Base-by-base conservation (phyloP, 352 stramenopile species). In the Pythium folliculosum region DNA sequence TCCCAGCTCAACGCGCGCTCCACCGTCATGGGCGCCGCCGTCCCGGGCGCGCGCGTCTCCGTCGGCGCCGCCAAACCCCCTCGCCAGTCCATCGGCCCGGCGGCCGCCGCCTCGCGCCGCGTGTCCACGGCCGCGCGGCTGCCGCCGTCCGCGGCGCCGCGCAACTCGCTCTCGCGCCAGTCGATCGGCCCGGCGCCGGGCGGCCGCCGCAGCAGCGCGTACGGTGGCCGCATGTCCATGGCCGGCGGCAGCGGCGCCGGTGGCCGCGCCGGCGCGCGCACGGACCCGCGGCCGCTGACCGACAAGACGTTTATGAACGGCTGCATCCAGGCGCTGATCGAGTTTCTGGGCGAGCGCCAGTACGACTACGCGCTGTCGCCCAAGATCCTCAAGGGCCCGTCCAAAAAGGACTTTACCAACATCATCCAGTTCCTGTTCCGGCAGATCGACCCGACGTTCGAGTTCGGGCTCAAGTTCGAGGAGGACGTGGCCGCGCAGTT, bases 381-480 rank as follows among this genome's bases (percentile, higher is more conserved):
- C 6, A 97, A 98, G 64, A 86, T 96, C 47, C 78, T 99, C 19
- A 87, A 88, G 19, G 84, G 91, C 4, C 97, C 97, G 5, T 98
- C 95, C 17, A 97, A 96, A 44, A 98, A 98, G 65, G 97, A 99
- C 70, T 99, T 99, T 71, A 88, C 86, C 65, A 95, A 98, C 70
- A 98, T 99, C 63, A 86, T 99, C 58, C 87, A 92, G 22, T 99
- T 99, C 69, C 76, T 99, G 32, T 97, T 99, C 60, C 82, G 92
- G 13, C 80, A 95, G 53, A 72, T 99, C 22, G 97, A 99, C 72
- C 83, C 91, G n/a, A 97, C 81, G 51, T 95, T 94, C 58, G 77
- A 86, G 62, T 91, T 93, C 57, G 77, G 78, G 10, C 43, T 74
- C 58, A 92, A 93, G 63, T 83, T 92, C 17, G 87, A 95, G 75